Base-by-base conservation (phyloP, 2,329 filamentous ascomycete species). In the Chalaropsis thielavioides region DNA sequence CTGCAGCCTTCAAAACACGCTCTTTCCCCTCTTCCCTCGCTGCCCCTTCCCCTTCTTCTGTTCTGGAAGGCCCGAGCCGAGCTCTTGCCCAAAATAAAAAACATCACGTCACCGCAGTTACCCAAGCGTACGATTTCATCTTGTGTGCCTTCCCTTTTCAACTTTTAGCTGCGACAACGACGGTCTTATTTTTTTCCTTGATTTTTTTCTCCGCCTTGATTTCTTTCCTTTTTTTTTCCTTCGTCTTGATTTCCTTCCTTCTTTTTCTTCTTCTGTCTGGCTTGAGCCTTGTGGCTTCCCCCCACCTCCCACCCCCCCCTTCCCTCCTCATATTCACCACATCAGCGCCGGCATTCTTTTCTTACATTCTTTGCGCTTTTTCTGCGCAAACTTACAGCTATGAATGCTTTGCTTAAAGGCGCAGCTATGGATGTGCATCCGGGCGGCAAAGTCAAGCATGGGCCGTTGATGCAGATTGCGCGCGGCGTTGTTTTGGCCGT, bases 371-470 rank as follows among this genome's bases (percentile, higher is more conserved):
- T 15, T 46, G 19, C 22, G 1, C 2, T 13, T 3, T 15, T n/a
- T 31, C 31, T 15, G 17, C 13, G 40, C 10, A 41, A 46, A 15
- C n/a, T 44, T 13, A n/a, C 56, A 11, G 31, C 63, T 38, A 67
- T 65, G 56, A 61, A 64, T 51, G 46, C 58, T 15, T 44, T 65
- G 24, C 60, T 66, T 31, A 64, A 66, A 56, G 43, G 62, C 13
- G 40, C 64, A n/a, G 62, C 51, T 38, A 27, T 64, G 17, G 66
- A 69, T 63, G 68, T 69, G 40, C 82, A 85, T 70, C 82, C 82
- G 0, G 81, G 81, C 1, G 83, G 83, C n/a, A 77, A 78, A 64
- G 73, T 77, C 63, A 78, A 80, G 67, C 77, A 85, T 73, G 79
- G 81, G 60, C 72, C 73, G 8, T 69, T 77, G 15, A 76, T 79